Base-by-base conservation (phyloP, 2,329 filamentous ascomycete genomes). In the Fusarium lateritium region DNA sequence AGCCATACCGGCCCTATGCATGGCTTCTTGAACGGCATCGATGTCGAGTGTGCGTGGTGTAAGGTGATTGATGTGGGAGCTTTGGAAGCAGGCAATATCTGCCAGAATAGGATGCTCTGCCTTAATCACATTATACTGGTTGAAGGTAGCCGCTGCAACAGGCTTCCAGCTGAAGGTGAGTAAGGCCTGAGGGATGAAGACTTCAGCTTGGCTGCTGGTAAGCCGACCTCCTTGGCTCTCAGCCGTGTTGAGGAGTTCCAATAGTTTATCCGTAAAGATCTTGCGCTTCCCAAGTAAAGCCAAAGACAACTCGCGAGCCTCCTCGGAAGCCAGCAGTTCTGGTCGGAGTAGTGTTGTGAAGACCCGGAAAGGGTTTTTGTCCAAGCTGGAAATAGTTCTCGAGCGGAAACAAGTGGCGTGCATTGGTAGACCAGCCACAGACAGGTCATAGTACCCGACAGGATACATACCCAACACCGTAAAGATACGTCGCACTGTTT, bases 21-120 rank as follows among this genome's bases (percentile, higher is more conserved):
- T 55, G 84, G 87, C 86, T 6, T 67, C 64, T 56, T 86, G 83
- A 2, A 80, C 82, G 0, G 77, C 69, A 13, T 79, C 76, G 40
- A 87, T 86, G 58, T 86, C 81, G 8, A 86, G 75, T 1, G 83
- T 84, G 3, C 83, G 78, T 0, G 84, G 84, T 0, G 85, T 86
- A 4, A 86, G 78, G 57, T 86, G 85, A 64, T 86, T 86, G 68
- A 86, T 84, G 68, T 87, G 84, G 1, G 82, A 75, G 36, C 76
- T 82, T 6, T 60, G 62, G 65, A 80, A 80, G 51, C 72, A 77
- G 1, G 73, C 82, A 50, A 86, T 81, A 54, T 86, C 84, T 0
- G 83, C 83, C 6, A 86, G 72, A 14, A 86, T 78, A 0, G 84
- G 81, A 55, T 85, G 82, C 59, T 83, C 83, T 0, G 67, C 67